A percentile compares a stretch with the other conserved stretches of the same genome.
Evolutionary conservation across 2,329 filamentous ascomycete species (phyloP).

Genomic region (Rachicladosporium sp.): DNA sequence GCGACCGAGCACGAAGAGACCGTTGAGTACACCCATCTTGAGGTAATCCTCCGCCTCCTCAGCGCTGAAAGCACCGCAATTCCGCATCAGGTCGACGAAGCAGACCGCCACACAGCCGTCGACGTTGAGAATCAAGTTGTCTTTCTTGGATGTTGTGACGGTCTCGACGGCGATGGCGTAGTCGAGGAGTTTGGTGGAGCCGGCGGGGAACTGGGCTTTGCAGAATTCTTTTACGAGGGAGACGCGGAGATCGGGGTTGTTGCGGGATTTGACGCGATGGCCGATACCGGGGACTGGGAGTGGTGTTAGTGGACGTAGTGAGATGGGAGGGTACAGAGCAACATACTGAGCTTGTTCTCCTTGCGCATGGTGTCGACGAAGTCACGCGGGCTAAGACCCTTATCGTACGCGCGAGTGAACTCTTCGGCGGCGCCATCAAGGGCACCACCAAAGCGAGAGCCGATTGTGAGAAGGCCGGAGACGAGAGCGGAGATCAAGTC

Average conservation of each 20-base stretch:
- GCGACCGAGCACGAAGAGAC: slow-evolving; percentile 94
- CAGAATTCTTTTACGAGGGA: slow-evolving; percentile 99
- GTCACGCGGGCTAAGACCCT: slow-evolving; percentile 93
- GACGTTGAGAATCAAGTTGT: slow-evolving; percentile 98
- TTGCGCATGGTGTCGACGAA: slow-evolving; percentile 99
- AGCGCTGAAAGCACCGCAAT: slow-evolving; percentile 89
- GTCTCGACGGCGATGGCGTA: slow-evolving; percentile 96
- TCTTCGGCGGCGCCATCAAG: slow-evolving; percentile 96
- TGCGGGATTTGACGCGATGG: slow-evolving; percentile 98
- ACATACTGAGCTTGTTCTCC: slow-evolving; percentile 92
- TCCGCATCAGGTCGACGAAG: slow-evolving; percentile 95
- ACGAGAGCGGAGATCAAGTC: slow-evolving; percentile 93
- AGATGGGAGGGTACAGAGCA: neutral
- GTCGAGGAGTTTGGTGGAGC: slow-evolving; percentile 89
- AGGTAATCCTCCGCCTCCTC: slow-evolving; percentile 99
- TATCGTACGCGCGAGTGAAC: slow-evolving; percentile 96
- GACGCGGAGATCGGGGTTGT: slow-evolving; percentile 99
- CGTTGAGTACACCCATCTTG: slow-evolving; percentile 97
- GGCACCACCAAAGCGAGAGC: slow-evolving; percentile 95
- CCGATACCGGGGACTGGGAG: slow-evolving; percentile 77
- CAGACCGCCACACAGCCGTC: slow-evolving; percentile 96
- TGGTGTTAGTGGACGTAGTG: slow-evolving; percentile 16
- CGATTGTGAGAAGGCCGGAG: slow-evolving; percentile 93
- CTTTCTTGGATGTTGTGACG: slow-evolving; percentile 98
- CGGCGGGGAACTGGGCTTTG: slow-evolving; percentile 76